Base-by-base conservation (phyloP, 257 asterid species). In the Solanum pennellii region DNA sequence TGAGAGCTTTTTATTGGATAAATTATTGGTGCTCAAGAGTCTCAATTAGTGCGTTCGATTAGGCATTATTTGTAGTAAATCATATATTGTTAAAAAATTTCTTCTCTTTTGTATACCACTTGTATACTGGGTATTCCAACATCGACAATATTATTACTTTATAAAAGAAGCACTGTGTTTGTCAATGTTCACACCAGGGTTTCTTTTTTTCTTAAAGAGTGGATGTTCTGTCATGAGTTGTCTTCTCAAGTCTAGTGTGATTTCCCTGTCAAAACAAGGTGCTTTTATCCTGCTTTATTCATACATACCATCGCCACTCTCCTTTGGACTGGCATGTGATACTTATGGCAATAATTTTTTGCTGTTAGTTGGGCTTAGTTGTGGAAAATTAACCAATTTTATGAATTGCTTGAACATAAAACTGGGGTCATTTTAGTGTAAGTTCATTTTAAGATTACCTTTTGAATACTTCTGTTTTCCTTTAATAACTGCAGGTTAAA, bases 401-500 rank as follows among this genome's bases (percentile, higher is more conserved):
- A 29, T 47, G 69, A 80, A 80, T 47, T 29, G 68, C 16, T 80
- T 49, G 85, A 80, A 31, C n/a, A 29, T 49, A 16, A 80, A 18
- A 27, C 18, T 41, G 25, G 41, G 65, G 44, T 80, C 69, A 27
- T 16, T 45, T 47, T 80, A 9, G 69, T 29, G 27, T 11, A 44
- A 47, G 84, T 31, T 80, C 44, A 49, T 79, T 79, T 25, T 47
- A 80, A 49, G 84, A 79, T 79, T 45, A 79, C 25, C 85, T 49
- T 79, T 27, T 79, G 84, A 45, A 27, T 80, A 29, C 85, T 80
- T 47, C 16, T 79, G 23, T 80, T 47, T 29, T 49, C 85, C 21
- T 87, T 45, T 49, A 16, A 62, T 23, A 83, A 89, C 86, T 87
- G 89, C 98, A 97, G 99, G 99, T 91, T 97, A 87, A 97, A 93